Base-by-base conservation (phyloP, 768 basidiomycete species). In the Naganishia vishniacii region DNA sequence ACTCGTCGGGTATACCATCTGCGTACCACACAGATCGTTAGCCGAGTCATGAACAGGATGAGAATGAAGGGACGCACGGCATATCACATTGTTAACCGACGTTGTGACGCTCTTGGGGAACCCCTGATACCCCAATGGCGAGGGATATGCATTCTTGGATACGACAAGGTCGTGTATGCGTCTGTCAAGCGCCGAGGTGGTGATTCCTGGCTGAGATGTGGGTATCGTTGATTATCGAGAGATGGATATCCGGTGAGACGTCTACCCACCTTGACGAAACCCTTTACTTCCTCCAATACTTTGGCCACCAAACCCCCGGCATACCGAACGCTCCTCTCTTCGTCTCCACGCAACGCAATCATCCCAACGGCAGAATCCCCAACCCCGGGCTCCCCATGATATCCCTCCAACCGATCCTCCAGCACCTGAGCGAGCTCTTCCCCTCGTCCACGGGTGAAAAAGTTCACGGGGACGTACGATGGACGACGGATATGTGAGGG, bases 1-100 rank as follows among this genome's bases (percentile, higher is more conserved):
- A 91, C 90, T 88, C 83, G 79, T 94, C 90, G 29, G 92, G 92
- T 62, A 95, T 91, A 0, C 91, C 92, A 72, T 95, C 75, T 77
- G 18, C 20, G 11, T 15, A 41, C 2, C 3, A 5, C 25, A 13
- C 7, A 37, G 7, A 37, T 37, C 34, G 15, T 7, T 7, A 20
- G 41, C 28, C 23, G 11, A 25, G 32, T 44, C 31, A 51, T 31
- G 20, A 13, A 15, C 18, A n/a, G 48, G 23, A n/a, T 18, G 29
- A n/a, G 48, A 47, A 7, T 20, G 20, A 42, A 2, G 18, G 1
- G 12, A 68, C 74, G 67, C 51, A 73, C 70, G 91, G 11, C 82
- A 83, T 48, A 91, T 81, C 34, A 94, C 79, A 68, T 94, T 94
- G 72, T 95, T 95, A 61, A 93, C 81, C 67, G 91, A 91, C 26